A percentile compares a stretch with the other conserved stretches of the same genome.
Conservation (phyloP, 2,329 filamentous ascomycete species). For the Pseudogymnoascus sp. region DNA sequence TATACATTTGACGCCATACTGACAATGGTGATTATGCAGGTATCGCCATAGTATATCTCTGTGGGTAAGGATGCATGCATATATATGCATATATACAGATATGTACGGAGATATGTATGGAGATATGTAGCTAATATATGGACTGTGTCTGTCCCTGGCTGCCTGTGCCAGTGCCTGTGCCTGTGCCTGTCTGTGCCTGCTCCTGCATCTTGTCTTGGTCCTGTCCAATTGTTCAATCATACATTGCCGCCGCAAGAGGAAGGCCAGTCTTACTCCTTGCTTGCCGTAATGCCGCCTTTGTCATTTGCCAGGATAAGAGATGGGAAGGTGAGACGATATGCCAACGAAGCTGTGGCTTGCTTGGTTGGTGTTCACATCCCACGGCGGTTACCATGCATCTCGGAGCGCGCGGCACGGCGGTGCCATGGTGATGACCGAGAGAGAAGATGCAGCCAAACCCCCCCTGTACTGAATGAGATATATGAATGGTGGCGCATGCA, state of each 20-base stretch:
- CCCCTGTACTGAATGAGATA: not conserved
- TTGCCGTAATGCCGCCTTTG: not conserved
- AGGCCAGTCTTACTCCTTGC: not conserved
- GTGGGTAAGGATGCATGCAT: conserved; percentile 2
- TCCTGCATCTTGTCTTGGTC: too few species aligned
- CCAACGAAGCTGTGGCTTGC: not conserved
- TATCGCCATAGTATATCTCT: not conserved
- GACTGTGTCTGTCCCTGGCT: not conserved
- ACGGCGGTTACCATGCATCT: not conserved
- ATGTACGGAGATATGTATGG: not conserved
- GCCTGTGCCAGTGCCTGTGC: too few species aligned
- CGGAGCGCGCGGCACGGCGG: not conserved
- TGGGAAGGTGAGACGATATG: not conserved
- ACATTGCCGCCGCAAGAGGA: not conserved
- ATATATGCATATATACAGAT: not conserved
- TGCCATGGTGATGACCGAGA: not conserved
- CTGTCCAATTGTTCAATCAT: not conserved
- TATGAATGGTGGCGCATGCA: not conserved
- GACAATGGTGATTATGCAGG: not conserved
- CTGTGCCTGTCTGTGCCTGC: too few species aligned
- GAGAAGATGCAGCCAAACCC: not conserved
- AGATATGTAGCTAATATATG: not conserved
- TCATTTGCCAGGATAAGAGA: not conserved
- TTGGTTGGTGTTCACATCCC: not conserved
- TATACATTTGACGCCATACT: not conserved